Base-by-base conservation (phyloP, 257 asterid species). In the Misopates orontium region DNA sequence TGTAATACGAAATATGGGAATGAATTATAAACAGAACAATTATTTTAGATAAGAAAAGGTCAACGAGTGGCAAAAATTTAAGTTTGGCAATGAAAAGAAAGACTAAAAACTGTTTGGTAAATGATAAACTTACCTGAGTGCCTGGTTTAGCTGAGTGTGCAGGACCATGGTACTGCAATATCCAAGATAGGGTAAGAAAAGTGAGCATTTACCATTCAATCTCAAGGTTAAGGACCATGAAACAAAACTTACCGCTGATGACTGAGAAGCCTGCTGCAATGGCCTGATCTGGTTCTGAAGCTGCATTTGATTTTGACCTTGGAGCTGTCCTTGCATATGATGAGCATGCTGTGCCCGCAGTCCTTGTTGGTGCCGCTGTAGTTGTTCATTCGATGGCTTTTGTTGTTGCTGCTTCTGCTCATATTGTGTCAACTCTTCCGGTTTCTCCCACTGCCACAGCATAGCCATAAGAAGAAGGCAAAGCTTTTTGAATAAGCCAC, bases 391-490 rank as follows among this genome's bases (percentile, higher is more conserved):
- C 4, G 89, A 40, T n/a, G 81, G 79, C 71, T 75, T 82, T 67
- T 82, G 76, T 36, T 68, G 77, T 17, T 73, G 82, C 71, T 84
- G 87, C 66, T 83, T 87, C 66, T 80, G 86, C 75, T 92, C 95
- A 68, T 64, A 70, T 20, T 67, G 42, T n/a, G 64, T 57, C 72
- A 92, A 72, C 75, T 92, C 97, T 61, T 87, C 93, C 10, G 97
- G 98, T 79, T 92, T 89, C 73, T 92, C 97, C 98, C 98, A 92
- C 98, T 92, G 73, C 69, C 64, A 56, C 14, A 69, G 42, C 16
- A 62, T 53, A 68, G 36, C 19, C 50, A 59, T 55, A 24, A 67
- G 59, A 52, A 73, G 60, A 71, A 44, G 17, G 42, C 66, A 57
- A 53, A 59, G 20, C 22, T 57, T 68, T 54, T 39, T 22, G 2